Evolutionary conservation across 1,284 basidiomycete species (phyloP).

Genomic region (Naganishia sp.): DNA sequence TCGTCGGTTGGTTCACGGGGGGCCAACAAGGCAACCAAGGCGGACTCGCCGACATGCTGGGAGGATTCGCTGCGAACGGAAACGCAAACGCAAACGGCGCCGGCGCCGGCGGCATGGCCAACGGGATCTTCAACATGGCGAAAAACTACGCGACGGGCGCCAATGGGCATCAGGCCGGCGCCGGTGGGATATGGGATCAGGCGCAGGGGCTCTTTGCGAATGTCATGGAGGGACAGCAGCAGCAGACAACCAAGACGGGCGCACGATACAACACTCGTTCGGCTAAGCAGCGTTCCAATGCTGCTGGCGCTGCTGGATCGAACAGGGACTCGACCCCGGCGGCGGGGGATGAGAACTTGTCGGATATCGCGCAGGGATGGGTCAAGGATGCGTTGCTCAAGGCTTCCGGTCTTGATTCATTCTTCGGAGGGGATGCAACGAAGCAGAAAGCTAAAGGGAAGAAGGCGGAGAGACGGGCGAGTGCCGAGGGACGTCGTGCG

Average conservation of each 20-base stretch:
- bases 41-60: slow-evolving; percentile 16
- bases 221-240: slow-evolving; percentile 23
- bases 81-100: slow-evolving; percentile 4
- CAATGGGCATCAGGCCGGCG: slow-evolving; percentile 4
- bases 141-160: slow-evolving; percentile 21
- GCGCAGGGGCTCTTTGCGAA: slow-evolving; percentile 24
- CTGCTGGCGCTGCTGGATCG: background rate
- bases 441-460: slow-evolving; percentile 28
- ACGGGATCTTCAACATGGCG: slow-evolving; percentile 27
- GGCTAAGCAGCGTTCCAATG: slow-evolving; percentile 10
- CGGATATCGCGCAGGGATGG: slow-evolving; percentile 34
- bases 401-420: slow-evolving; percentile 32
- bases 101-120: slow-evolving; percentile 23
- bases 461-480: slow-evolving; percentile 6
- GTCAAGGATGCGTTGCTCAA: slow-evolving; percentile 34
- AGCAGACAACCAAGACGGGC: slow-evolving; percentile 2
- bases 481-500: slow-evolving; percentile 3
- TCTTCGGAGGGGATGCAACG: slow-evolving; percentile 32
- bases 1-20: slow-evolving; percentile 27
- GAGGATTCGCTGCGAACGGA: slow-evolving; percentile 13
- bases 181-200: slow-evolving; percentile 22
- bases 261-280: slow-evolving; percentile 8
- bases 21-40: slow-evolving; percentile 21
- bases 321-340: background rate
- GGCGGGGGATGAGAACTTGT: slow-evolving; percentile 11